These are phyloP conservation scores for Quercus rubra DNA, from an alignment of 306 rosid species.

Conservation along the genomic window DNA sequence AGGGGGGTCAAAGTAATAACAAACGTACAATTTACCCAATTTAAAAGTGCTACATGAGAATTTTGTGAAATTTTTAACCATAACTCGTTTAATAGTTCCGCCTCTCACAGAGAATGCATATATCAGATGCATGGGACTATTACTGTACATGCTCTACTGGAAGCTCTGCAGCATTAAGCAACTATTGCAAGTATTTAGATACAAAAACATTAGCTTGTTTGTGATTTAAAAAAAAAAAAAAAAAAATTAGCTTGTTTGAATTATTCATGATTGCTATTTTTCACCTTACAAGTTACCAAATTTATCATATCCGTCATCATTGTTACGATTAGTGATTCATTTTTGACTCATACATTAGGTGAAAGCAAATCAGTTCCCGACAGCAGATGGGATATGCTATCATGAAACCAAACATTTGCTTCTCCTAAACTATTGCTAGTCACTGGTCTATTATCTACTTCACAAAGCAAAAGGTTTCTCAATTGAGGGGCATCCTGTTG, in stretches of 20 bases:
- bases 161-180: background rate
- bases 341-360: slow-evolving; percentile 40
- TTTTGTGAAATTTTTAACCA: too few relatives aligned
- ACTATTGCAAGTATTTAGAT: background rate
- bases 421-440: slow-evolving; percentile 76
- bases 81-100: too few relatives aligned
- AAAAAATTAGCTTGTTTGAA: background rate
- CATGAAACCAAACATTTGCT: slow-evolving; percentile 83
- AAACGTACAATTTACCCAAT: too few relatives aligned
- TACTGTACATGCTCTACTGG: too few relatives aligned
- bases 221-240: too few relatives aligned
- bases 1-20: too few relatives aligned
- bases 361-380: slow-evolving; percentile 55
- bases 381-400: slow-evolving; percentile 76
- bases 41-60: too few relatives aligned
- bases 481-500: slow-evolving; percentile 71
- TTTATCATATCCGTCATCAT: background rate
- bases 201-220: background rate
- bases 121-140: too few relatives aligned
- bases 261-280: background rate
- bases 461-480: slow-evolving; percentile 72
- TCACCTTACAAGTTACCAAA: background rate
- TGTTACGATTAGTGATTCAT: background rate
- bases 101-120: too few relatives aligned
- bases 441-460: slow-evolving; percentile 80